phyloP scores from a whole-genome alignment of 495 filamentous ascomycete species.

The Elasticomyces elasticus region DNA sequence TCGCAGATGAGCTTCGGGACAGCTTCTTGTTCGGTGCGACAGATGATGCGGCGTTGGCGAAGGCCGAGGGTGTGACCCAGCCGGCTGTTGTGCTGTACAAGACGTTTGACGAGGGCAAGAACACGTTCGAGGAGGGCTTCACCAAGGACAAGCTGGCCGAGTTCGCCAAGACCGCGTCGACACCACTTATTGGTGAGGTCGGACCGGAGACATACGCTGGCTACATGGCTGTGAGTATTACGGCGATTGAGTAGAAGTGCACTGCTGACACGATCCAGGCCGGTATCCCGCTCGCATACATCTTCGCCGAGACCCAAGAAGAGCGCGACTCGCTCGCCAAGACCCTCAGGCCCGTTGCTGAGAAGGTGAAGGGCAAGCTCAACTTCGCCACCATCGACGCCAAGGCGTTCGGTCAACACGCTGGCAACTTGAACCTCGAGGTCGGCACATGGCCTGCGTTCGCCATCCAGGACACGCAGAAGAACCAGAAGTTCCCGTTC shows the following conservation, averaged over 20 bases:
- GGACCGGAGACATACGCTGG: conserved; percentile 94
- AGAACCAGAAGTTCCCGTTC: conserved; percentile 89
- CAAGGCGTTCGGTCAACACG: conserved; percentile 88
- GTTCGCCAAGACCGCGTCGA: conserved; percentile 77
- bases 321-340: conserved; percentile 72
- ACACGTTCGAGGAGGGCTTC: conserved; percentile 68
- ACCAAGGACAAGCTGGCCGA: conserved; percentile 62
- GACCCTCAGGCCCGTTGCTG: conserved; percentile 51
- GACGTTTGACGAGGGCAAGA: conserved; percentile 94
- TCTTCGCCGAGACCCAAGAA: conserved; percentile 90
- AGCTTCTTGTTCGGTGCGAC: conserved; percentile 84
- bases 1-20: conserved; percentile 79
- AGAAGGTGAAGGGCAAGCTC: conserved; percentile 69
- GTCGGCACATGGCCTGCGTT: conserved; percentile 91
- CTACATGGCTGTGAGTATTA: conserved; percentile 71
- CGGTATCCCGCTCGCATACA: conserved; percentile 89
- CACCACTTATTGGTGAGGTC: conserved; percentile 89
- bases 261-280: conserved; percentile 38
- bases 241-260: background rate
- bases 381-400: conserved; percentile 99
- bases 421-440: conserved; percentile 94
- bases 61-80: conserved; percentile 76
- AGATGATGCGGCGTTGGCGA: conserved; percentile 71
- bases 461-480: conserved; percentile 90
- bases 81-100: conserved; percentile 94